Conservation (phyloP, 768 basidiomycete genomes). For the Boletus reticulatus region DNA sequence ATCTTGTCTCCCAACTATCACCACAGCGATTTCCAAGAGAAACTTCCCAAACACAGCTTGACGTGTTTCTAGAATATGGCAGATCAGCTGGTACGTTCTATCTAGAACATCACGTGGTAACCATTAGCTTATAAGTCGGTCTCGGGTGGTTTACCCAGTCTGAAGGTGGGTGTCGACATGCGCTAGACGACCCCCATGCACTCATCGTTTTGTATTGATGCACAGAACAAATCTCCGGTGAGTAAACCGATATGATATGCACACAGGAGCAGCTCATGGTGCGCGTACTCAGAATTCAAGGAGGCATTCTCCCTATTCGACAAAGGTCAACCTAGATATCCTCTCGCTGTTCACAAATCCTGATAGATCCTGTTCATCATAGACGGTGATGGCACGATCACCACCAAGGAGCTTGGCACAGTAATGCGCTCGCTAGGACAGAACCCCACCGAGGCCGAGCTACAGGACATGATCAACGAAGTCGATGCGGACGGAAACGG, state of each 20-base stretch:
- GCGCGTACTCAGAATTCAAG: constrained; percentile 82
- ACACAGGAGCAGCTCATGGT: background rate
- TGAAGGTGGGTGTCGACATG: constrained; percentile 45
- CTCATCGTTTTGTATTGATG: background rate
- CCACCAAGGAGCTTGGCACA: constrained; percentile 85
- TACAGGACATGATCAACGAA: constrained; percentile 96
- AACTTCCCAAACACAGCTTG: background rate
- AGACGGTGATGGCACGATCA: constrained; percentile 95
- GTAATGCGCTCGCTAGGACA: constrained; percentile 93
- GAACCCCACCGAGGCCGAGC: constrained; percentile 89
- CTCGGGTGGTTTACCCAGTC: constrained; percentile 37
- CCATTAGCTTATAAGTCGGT: constrained; percentile 14
- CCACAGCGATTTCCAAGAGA: background rate
- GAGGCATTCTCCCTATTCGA: constrained; percentile 98
- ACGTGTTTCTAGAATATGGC: constrained; percentile 41
- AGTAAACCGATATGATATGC: constrained; percentile 22
- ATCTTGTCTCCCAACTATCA: constrained; percentile 4
- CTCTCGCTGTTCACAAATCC: background rate
- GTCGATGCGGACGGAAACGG: constrained; percentile 89
- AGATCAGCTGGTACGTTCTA: constrained; percentile 51
- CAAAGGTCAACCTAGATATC: constrained; percentile 55
- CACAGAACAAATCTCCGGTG: constrained; percentile 89
- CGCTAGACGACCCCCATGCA: background rate
- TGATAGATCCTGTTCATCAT: background rate
- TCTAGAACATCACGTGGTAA: constrained; percentile 7